Evolutionary conservation across 768 basidiomycete genomes (phyloP).

Genomic region (Leccinum subgranulosum): DNA sequence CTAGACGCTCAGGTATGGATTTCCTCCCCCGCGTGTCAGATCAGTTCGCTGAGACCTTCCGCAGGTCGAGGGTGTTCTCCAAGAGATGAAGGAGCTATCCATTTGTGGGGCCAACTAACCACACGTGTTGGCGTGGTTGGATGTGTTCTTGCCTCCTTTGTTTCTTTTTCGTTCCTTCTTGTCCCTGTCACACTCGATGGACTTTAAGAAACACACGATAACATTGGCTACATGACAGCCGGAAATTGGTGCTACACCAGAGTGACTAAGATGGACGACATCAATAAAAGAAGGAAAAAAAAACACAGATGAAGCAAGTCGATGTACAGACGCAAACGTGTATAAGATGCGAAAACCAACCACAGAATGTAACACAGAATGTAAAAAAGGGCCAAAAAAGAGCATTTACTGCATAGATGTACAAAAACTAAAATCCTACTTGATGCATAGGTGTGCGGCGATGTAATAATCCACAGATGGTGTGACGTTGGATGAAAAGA

Average conservation of each 20-base stretch:
- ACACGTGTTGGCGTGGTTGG: background rate
- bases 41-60: slow-evolving; percentile 1
- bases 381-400: slow-evolving; percentile 1
- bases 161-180: background rate
- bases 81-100: slow-evolving; percentile 94
- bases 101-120: slow-evolving; percentile 71
- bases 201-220: slow-evolving; percentile 1
- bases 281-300: slow-evolving; percentile 5
- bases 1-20: slow-evolving; percentile 81
- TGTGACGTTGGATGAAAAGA: background rate
- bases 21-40: background rate
- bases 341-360: background rate
- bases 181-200: background rate
- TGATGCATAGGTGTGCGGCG: slow-evolving; percentile 14
- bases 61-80: slow-evolving; percentile 92
- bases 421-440: slow-evolving; percentile 23
- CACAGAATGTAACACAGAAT: slow-evolving; percentile 12
- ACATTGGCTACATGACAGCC: slow-evolving; percentile 12
- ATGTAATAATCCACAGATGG: slow-evolving; percentile 2
- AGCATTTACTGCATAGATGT: slow-evolving; percentile 13
- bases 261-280: slow-evolving; percentile 11
- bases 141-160: background rate
- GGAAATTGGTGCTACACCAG: slow-evolving; percentile 19
- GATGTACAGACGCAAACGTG: slow-evolving; percentile 16
- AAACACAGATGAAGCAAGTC: background rate